Conservation (phyloP, 2,329 filamentous ascomycete genomes). For the Aspergillus phoenicis region DNA sequence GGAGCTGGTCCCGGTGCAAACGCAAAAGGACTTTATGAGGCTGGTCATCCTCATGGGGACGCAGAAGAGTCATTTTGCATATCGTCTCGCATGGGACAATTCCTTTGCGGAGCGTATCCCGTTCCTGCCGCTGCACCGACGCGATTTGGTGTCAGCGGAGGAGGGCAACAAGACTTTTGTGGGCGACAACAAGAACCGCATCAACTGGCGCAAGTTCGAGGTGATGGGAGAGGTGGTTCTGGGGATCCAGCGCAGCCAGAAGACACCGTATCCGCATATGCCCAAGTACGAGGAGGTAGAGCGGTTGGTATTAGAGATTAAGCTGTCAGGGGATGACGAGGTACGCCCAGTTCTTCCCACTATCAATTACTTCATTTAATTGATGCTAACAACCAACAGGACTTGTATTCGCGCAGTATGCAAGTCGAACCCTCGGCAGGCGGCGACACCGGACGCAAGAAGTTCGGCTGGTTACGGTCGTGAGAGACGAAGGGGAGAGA, state of each 20-base stretch:
- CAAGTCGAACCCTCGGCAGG: conserved; percentile 54
- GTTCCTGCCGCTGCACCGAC: conserved; percentile 84
- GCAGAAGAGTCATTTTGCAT: conserved; percentile 89
- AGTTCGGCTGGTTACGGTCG: conserved; percentile 47
- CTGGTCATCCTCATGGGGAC: conserved; percentile 91
- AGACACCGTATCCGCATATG: conserved; percentile 75
- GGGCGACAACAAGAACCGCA: conserved; percentile 69
- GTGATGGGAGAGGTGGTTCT: conserved; percentile 90
- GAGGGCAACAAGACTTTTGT: conserved; percentile 91
- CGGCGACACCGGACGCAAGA: conserved; percentile 42
- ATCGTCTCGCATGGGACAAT: conserved; percentile 97
- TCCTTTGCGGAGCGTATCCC: conserved; percentile 87
- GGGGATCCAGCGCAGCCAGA: conserved; percentile 88
- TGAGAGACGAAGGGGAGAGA: conserved; percentile 20
- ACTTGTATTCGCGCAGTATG: conserved; percentile 61
- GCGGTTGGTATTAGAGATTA: conserved; percentile 77
- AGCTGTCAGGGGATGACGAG: conserved; percentile 83
- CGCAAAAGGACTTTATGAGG: conserved; percentile 82
- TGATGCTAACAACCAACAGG: conserved; percentile 42
- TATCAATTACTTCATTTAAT: neutral
- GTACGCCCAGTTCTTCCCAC: conserved; percentile 54
- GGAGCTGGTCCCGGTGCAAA: conserved; percentile 69
- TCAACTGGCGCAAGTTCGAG: conserved; percentile 99
- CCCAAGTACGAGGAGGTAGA: conserved; percentile 69
- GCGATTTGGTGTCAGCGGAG: conserved; percentile 88